Conservation (phyloP, 495 filamentous ascomycete genomes). For the Arthonia radiata region DNA sequence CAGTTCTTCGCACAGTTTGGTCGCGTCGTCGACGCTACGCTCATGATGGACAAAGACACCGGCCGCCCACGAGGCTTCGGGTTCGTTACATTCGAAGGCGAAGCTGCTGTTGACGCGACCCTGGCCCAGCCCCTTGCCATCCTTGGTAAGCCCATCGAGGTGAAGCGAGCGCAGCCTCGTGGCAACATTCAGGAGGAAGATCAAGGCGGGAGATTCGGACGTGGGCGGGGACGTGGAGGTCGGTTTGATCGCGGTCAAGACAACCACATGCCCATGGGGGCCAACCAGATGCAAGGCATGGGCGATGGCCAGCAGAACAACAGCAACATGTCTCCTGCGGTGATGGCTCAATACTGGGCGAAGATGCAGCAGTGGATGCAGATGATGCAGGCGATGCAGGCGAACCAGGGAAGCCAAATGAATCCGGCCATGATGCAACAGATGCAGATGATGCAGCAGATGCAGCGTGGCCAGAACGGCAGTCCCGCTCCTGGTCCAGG, state of each 20-base stretch:
- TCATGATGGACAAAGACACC: slow-evolving; percentile 99
- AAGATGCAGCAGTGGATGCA: slow-evolving; percentile 91
- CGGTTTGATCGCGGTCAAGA: slow-evolving; percentile 22
- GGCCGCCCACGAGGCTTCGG: slow-evolving; percentile 87
- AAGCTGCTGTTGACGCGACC: slow-evolving; percentile 80
- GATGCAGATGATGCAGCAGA: slow-evolving; percentile 15
- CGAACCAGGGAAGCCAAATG: slow-evolving; percentile 39
- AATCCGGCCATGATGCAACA: slow-evolving; percentile 65
- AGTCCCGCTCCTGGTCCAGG: slow-evolving; percentile 10
- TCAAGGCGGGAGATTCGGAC: slow-evolving; percentile 30
- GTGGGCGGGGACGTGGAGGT: slow-evolving; percentile 12
- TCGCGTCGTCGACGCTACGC: slow-evolving; percentile 81
- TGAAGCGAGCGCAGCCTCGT: slow-evolving; percentile 90
- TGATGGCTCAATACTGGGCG: slow-evolving; percentile 96
- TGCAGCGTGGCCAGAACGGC: slow-evolving; percentile 4
- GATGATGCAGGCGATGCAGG: slow-evolving; percentile 77
- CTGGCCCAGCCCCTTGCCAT: slow-evolving; percentile 63
- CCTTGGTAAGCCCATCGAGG: slow-evolving; percentile 84
- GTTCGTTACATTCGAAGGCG: slow-evolving; percentile 96
- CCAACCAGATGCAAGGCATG: slow-evolving; percentile 22
- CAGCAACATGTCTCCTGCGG: slow-evolving; percentile 62
- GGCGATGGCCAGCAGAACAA: slow-evolving; percentile 11
- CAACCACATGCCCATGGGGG: slow-evolving; percentile 20
- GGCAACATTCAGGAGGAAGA: slow-evolving; percentile 87
- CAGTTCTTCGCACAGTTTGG: slow-evolving; percentile 93